Evolutionary conservation across 257 asterid species (phyloP), one percentile per base, ranked within the genome.

Genomic region (Avicennia marina): DNA sequence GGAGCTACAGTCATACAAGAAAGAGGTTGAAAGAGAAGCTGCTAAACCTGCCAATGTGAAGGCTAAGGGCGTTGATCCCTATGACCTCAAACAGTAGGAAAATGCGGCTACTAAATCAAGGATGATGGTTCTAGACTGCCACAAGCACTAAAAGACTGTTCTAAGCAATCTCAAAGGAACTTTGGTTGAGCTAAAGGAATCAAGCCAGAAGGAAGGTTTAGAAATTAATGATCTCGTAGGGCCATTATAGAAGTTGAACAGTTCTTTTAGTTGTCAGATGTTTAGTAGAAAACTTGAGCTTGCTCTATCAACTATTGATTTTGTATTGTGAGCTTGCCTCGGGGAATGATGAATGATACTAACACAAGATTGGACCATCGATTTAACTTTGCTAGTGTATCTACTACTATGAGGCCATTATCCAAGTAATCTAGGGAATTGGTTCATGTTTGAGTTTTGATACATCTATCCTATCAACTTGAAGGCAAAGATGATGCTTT

Each of bases 91-190:
- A 57, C 98, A 90, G 53, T 93, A 90, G 98, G 96, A 89, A 69
- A 86, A 84, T 44, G 95, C 86, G 61, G 63, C 86, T 73, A 86
- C 90, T 61, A 95, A 89, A 70, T 89, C 97, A 40, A 80, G 94
- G 67, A 89, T 89, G 97, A 89, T 86, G 97, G 74, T 89, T 43
- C 97, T 95, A n/a, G 97, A 89, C 65, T 86, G 94, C 72, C 84
- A 58, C 75, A 86, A 89, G 79, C 94, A 94, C 13, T 70, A 86
- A 3, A 93, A 86, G 75, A 67, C 83, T 64, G 85, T 95, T 55
- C 54, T 84, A 34, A 65, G 70, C 15, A 94, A 89, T 63, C 93
- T 89, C 15, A 83, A 76, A 73, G 84, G 74, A 65, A 67, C 82
- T 49, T 48, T 90, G 95, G 87, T 25, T 61, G 89, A 83, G 74